Percentiles rank a stretch among this genome's conserved stretches.
These are phyloP conservation scores for Pseudogymnoascus sp. DNA, from an alignment of 2,329 filamentous ascomycete species.

Conservation along the genomic window DNA sequence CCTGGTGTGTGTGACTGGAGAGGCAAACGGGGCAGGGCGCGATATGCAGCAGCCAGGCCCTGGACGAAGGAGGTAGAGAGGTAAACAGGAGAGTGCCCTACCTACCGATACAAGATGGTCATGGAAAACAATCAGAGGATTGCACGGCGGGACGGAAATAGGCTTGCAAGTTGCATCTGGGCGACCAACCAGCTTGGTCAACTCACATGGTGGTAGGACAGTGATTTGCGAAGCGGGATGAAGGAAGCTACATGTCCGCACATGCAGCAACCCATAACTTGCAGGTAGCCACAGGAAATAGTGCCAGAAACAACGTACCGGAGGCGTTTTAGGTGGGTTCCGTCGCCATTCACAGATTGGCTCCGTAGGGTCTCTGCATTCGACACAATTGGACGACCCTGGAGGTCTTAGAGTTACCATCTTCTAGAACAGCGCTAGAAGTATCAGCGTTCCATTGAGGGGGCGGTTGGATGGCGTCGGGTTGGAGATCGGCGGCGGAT, in stretches of 20 bases:
- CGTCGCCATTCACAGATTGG: conserved; percentile 24
- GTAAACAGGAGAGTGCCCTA: not conserved
- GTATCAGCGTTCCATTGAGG: conserved; percentile 13
- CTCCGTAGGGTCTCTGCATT: conserved; percentile 16
- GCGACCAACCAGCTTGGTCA: not conserved
- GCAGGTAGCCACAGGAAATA: conserved; percentile 6
- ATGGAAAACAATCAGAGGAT: conserved; percentile 8
- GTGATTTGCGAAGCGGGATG: conserved; percentile 7
- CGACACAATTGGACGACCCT: conserved; percentile 15
- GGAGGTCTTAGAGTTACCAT: conserved; percentile 13
- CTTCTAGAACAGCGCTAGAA: conserved; percentile 25
- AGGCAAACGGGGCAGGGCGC: conserved; percentile 3
- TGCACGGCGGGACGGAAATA: conserved; percentile 1
- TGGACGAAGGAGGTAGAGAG: not conserved
- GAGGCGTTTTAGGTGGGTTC: conserved; percentile 14
- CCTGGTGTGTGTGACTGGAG: conserved; percentile 5
- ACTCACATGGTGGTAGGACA: conserved; percentile 2
- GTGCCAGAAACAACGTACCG: not conserved
- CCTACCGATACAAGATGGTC: not conserved
- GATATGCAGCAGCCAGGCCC: conserved; percentile 1
- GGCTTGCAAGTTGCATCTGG: conserved; percentile 6
- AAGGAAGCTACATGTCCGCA: not conserved
- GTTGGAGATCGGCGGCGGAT: not conserved
- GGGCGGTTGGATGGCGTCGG: conserved; percentile 12
- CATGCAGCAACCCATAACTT: conserved; percentile 2